These are phyloP conservation scores for Ceratobasidium sp. DNA, from an alignment of 1,284 basidiomycete genomes.

Conservation along the genomic window DNA sequence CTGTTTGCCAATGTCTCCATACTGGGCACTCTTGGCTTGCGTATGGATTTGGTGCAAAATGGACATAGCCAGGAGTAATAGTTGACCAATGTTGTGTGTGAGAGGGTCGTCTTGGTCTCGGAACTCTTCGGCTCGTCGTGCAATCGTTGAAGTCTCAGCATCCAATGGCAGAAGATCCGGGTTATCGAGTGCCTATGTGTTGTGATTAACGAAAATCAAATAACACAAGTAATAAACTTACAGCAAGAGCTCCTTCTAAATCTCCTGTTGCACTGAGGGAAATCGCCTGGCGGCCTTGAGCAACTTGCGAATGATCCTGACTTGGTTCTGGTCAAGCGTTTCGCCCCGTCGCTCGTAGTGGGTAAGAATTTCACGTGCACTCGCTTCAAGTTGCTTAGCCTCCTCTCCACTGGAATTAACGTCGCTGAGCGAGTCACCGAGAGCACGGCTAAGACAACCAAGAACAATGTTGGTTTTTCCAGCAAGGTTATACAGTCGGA, in stretches of 20 bases:
- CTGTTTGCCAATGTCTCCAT: conserved; percentile 75
- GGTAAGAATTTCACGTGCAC: conserved; percentile 82
- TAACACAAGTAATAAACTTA: conserved; percentile 52
- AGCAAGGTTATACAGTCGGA: conserved; percentile 95
- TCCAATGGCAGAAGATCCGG: conserved; percentile 90
- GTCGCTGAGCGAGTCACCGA: conserved; percentile 84
- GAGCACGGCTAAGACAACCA: conserved; percentile 83
- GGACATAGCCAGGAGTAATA: conserved; percentile 94
- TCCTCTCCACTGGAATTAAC: conserved; percentile 72
- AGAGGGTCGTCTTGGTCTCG: conserved; percentile 85
- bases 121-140: conserved; percentile 89
- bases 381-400: conserved; percentile 72
- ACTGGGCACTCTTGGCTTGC: conserved; percentile 74
- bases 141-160: conserved; percentile 85
- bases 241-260: conserved; percentile 81
- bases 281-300: conserved; percentile 81
- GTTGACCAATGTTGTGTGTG: conserved; percentile 87
- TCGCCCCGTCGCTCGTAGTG: conserved; percentile 86
- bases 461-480: conserved; percentile 91
- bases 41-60: conserved; percentile 82
- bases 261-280: conserved; percentile 76
- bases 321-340: conserved; percentile 53
- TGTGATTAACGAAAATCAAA: conserved; percentile 4
- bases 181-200: conserved; percentile 77
- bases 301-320: conserved; percentile 76